Percentiles rank a stretch among this genome's conserved stretches.
These are phyloP conservation scores for Penicillium dipodomyicola DNA, from an alignment of 495 filamentous ascomycete species.

Conservation along the genomic window DNA sequence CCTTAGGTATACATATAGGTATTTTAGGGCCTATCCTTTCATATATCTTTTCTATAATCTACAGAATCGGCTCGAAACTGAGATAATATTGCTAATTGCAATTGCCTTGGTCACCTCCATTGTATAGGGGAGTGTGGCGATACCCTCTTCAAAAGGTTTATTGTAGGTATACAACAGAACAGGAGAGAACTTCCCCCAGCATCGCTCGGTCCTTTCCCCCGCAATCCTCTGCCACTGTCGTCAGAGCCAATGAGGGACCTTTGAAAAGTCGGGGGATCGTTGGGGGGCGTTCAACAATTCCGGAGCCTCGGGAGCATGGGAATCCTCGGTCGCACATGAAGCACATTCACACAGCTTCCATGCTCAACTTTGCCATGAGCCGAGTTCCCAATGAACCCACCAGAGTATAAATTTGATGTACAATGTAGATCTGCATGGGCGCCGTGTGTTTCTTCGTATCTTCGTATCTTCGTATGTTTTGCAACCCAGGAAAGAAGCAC, in stretches of 20 bases:
- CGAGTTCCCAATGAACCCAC: neutral
- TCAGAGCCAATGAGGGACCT: neutral
- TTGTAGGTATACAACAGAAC: neutral
- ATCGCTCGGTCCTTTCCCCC: conserved; percentile 5
- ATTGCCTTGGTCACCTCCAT: neutral
- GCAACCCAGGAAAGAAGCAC: neutral
- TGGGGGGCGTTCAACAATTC: neutral
- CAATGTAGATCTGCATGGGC: neutral
- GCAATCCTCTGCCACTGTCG: conserved; percentile 1
- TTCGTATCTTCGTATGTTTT: neutral
- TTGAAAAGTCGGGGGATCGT: conserved; percentile 1
- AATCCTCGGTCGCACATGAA: conserved; percentile 11
- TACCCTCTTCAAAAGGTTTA: neutral
- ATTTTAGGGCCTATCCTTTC: neutral
- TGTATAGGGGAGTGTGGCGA: neutral
- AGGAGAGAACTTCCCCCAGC: conserved; percentile 1
- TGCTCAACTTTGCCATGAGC: neutral
- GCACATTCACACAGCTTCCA: neutral
- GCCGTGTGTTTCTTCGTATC: neutral
- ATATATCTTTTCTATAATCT: no score
- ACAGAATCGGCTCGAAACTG: neutral
- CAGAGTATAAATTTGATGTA: neutral
- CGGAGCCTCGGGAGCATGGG: neutral
- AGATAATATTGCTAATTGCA: neutral
- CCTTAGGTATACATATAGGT: neutral